Percentiles rank a stretch among this genome's conserved stretches.
Evolutionary conservation across 2,329 filamentous ascomycete species (phyloP).

Genomic region (Sordariomycetes sp.): DNA sequence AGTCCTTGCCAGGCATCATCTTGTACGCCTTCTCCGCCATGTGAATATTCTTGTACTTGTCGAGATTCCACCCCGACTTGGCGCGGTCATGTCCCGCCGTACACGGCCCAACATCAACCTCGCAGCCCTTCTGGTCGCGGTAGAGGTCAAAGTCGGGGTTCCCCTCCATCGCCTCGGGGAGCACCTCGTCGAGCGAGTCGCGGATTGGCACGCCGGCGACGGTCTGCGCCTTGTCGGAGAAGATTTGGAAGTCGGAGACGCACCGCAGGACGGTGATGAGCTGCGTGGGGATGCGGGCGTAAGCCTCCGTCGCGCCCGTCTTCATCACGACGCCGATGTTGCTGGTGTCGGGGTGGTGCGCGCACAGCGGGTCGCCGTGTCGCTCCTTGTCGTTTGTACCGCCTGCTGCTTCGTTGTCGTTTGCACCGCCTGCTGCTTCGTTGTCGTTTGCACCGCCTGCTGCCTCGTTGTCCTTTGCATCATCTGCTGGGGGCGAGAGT

Average conservation of each 20-base stretch:
- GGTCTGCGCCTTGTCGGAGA: slow-evolving; percentile 39
- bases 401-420: not conserved
- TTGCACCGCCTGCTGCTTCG: not conserved
- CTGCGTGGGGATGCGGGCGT: slow-evolving; percentile 36
- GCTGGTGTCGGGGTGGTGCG: slow-evolving; percentile 26
- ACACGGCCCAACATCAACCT: slow-evolving; percentile 29
- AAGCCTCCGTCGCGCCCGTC: slow-evolving; percentile 42
- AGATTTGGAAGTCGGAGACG: slow-evolving; percentile 37
- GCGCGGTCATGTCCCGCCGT: slow-evolving; percentile 16
- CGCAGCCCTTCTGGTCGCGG: slow-evolving; percentile 28
- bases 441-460: too few species aligned
- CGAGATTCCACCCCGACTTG: slow-evolving; percentile 35
- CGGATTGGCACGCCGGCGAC: slow-evolving; percentile 28
- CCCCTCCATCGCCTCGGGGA: slow-evolving; percentile 24
- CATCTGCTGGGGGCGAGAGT: too few species aligned
- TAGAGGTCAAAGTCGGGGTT: slow-evolving; percentile 39
- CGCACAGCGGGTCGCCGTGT: slow-evolving; percentile 17
- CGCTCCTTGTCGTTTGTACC: not conserved
- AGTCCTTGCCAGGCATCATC: slow-evolving; percentile 36
- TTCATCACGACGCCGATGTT: slow-evolving; percentile 39
- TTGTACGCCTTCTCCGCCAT: slow-evolving; percentile 40
- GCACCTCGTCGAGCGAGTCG: slow-evolving; percentile 31
- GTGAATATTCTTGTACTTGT: slow-evolving; percentile 51
- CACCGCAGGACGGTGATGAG: slow-evolving; percentile 38
- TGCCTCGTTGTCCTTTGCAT: too few species aligned